phyloP scores from a whole-genome alignment of 345 rosid species.

The Dipteronia dyeriana region DNA sequence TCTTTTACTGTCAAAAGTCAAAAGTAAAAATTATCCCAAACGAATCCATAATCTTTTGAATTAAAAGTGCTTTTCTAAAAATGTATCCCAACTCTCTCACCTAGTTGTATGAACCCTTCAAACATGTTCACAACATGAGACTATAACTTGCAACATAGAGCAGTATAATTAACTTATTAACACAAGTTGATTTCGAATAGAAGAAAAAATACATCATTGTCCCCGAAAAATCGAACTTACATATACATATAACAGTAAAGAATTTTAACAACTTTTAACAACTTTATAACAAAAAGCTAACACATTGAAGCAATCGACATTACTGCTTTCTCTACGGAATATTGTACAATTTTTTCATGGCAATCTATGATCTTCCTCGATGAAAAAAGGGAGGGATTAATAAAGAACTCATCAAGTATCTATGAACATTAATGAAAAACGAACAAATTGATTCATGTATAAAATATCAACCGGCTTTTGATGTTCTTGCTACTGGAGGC shows the following conservation, averaged over 20 bases:
- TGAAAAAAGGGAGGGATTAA: background rate
- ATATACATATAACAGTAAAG: too few species aligned
- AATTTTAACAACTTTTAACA: too few species aligned
- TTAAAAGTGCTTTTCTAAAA: background rate
- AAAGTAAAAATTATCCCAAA: too few species aligned
- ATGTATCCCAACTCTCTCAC: too few species aligned
- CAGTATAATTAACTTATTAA: too few species aligned
- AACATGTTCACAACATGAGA: too few species aligned
- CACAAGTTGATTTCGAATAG: too few species aligned
- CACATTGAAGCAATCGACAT: background rate
- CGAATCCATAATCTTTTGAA: background rate
- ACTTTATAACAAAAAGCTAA: background rate
- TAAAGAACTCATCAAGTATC: background rate
- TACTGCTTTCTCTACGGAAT: background rate
- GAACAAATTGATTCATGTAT: background rate
- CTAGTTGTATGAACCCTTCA: too few species aligned
- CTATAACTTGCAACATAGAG: too few species aligned
- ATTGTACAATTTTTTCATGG: background rate
- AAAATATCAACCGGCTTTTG: conserved; percentile 80
- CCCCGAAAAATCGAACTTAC: too few species aligned
- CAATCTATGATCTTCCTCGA: background rate
- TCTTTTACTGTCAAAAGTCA: too few species aligned
- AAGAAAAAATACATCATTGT: too few species aligned
- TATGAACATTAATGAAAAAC: background rate
- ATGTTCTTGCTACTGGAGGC: conserved; percentile 69